These are phyloP conservation scores for Adenanthera pavonina DNA, from an alignment of 306 rosid genomes.

Conservation along the genomic window DNA sequence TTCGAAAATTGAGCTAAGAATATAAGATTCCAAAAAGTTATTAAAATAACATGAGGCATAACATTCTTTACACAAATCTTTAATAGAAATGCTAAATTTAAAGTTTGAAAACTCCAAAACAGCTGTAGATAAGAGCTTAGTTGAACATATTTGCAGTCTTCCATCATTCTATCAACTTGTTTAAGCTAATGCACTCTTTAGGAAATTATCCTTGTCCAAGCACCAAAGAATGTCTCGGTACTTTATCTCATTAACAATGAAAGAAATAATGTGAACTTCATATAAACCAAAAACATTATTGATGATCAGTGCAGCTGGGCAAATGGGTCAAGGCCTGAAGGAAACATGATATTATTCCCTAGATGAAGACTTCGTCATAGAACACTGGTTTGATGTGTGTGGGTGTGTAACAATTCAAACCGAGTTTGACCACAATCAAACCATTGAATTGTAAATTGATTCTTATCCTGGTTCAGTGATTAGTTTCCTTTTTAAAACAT, in stretches of 20 bases:
- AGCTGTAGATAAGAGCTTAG: slow-evolving; percentile 25
- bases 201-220: slow-evolving; percentile 21
- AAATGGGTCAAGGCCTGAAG: slow-evolving; percentile 10
- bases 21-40: slow-evolving; percentile 11
- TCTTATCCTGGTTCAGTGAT: too few species aligned
- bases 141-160: background rate
- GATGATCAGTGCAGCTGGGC: slow-evolving; percentile 3
- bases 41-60: slow-evolving; percentile 5
- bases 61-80: slow-evolving; percentile 17
- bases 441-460: too few species aligned
- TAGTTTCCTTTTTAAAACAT: too few species aligned
- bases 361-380: background rate
- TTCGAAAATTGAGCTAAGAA: background rate
- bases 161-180: slow-evolving; percentile 17
- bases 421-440: too few species aligned
- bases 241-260: background rate
- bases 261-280: slow-evolving; percentile 22
- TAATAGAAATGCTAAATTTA: slow-evolving; percentile 1
- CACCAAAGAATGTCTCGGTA: background rate
- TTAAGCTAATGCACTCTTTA: background rate
- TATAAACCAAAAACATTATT: slow-evolving; percentile 1
- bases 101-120: slow-evolving; percentile 18
- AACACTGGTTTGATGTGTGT: background rate
- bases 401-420: too few species aligned
- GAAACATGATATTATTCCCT: background rate